Base-by-base conservation (phyloP, 176 grass and related monocot species). In the Paspalum vaginatum region DNA sequence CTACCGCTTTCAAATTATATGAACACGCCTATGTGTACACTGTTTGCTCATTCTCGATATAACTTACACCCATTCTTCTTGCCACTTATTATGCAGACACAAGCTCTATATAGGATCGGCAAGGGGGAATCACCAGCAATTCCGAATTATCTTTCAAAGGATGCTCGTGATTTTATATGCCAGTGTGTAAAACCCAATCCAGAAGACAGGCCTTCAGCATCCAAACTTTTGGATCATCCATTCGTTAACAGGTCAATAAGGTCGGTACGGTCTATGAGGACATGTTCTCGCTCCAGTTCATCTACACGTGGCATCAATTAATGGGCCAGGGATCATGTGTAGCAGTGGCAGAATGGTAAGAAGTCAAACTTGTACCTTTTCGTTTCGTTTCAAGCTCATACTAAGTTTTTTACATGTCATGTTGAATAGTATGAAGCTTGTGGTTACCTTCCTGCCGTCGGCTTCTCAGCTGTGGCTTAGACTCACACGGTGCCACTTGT, bases 131-230 rank as follows among this genome's bases (percentile, higher is more conserved):
- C 68, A 16, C 92, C 92, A 70, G 11, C 55, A 27, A 84, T 94
- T 81, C 92, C 92, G 32, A 86, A 26, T 61, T 0, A 3, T 24
- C 61, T 94, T 56, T 91, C 92, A 9, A 75, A 58, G 81, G 88
- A 91, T 79, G 92, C 92, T 38, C 88, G 86, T 60, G 86, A 94
- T 91, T 94, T 94, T 39, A 94, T 94, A 47, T 79, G 86, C 58
- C 81, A 84, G 57, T 94, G 92, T 49, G 88, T 94, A 43, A 81
- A 89, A 70, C 55, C 78, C 38, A 91, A 84, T 61, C 92, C 92
- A 52, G 75, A 91, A 20, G 92, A 87, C 21, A 90, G 92, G 52
- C 92, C 92, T 16, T 81, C 80, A 54, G 88, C 88, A 39, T 69
- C 80, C 58, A 88, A 87, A 88, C 83, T 94, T 50, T 75, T 94